These are phyloP conservation scores for Zanthoxylum bungeanum DNA, from an alignment of 345 rosid genomes.

Conservation along the genomic window DNA sequence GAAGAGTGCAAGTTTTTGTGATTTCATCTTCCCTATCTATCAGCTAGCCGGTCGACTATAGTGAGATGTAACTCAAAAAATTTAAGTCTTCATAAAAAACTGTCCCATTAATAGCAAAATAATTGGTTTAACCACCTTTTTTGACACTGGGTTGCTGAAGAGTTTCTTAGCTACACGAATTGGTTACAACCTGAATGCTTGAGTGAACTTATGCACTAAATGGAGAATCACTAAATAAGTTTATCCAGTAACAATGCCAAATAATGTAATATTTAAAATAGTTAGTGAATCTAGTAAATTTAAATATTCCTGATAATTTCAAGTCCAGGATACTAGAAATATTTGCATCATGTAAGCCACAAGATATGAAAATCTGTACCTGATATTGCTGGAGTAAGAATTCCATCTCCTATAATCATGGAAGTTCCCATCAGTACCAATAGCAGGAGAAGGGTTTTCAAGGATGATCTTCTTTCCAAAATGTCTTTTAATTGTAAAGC, in stretches of 20 bases:
- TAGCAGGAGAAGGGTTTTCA: constrained; percentile 73
- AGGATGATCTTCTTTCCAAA: constrained; percentile 62
- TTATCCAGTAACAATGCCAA: neutral
- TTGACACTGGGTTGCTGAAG: neutral
- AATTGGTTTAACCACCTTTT: neutral
- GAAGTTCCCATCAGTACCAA: constrained; percentile 97
- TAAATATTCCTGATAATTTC: neutral
- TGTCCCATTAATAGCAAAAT: neutral
- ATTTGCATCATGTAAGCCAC: neutral
- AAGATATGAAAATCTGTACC: constrained; percentile 37
- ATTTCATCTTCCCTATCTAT: neutral
- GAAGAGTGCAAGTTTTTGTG: neutral
- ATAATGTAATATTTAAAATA: neutral
- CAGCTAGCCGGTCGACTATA: neutral
- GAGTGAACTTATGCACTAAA: neutral
- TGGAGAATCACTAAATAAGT: neutral
- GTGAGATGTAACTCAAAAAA: neutral
- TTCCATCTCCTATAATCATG: constrained; percentile 95
- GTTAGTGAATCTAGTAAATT: neutral
- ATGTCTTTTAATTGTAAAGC: constrained; percentile 76
- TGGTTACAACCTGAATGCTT: neutral
- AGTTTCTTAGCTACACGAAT: neutral
- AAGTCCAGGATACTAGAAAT: neutral
- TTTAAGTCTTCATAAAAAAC: neutral
- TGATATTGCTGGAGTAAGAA: constrained; percentile 94